Conservation (phyloP, 2,329 filamentous ascomycete genomes). For the Botrytis squamosa region DNA sequence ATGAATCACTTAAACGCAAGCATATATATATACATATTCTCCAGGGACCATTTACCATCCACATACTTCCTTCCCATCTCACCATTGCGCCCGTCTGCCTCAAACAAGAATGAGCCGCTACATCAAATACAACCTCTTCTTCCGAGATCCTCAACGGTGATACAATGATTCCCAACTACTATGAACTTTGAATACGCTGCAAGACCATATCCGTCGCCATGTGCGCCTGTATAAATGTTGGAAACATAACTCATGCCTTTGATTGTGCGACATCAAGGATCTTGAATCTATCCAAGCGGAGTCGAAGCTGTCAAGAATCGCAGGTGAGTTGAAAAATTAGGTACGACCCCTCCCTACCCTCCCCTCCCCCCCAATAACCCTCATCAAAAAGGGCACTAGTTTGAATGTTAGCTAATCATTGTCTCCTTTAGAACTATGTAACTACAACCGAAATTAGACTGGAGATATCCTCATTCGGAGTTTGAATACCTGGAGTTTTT, state of each 20-base stretch:
- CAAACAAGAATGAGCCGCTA: constrained; percentile 33
- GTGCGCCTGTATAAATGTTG: background rate
- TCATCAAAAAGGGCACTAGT: background rate
- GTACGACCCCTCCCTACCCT: constrained; percentile 10
- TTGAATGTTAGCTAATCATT: constrained; percentile 10
- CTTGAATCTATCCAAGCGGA: background rate
- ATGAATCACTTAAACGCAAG: background rate
- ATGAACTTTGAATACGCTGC: accelerated
- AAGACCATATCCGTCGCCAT: background rate
- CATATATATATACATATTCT: background rate
- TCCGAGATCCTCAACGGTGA: no score
- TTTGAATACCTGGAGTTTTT: constrained; percentile 58
- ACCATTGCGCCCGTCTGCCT: background rate
- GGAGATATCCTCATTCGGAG: constrained; percentile 67
- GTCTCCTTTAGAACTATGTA: constrained; percentile 60
- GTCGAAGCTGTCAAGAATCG: constrained; percentile 47
- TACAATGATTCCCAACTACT: no score
- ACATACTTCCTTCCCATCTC: background rate
- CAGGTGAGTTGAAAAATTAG: constrained; percentile 48
- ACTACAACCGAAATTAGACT: constrained; percentile 78
- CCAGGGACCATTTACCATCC: background rate
- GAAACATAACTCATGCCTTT: background rate
- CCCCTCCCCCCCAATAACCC: background rate
- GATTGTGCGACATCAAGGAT: background rate
- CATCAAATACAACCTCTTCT: constrained; percentile 45